phyloP scores from a whole-genome alignment of 2,329 filamentous ascomycete species.

The Hymenoscyphus infarciens region DNA sequence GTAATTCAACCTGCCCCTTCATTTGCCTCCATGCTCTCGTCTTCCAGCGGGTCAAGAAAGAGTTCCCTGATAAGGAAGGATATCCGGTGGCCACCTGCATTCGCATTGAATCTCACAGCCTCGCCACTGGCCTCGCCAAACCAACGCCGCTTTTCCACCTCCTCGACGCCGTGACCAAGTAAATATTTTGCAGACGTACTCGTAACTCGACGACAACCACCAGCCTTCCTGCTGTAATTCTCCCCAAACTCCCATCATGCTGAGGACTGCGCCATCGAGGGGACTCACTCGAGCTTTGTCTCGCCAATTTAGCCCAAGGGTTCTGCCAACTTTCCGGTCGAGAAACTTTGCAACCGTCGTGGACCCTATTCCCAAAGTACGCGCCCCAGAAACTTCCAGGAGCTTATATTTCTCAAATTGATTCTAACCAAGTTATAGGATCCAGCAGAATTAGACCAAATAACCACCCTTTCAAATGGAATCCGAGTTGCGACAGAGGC shows the following conservation, averaged over 20 bases:
- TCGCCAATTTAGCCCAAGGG: conserved; percentile 16
- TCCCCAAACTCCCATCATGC: conserved; percentile 26
- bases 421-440: conserved; percentile 51
- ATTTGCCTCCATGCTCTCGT: too few species aligned
- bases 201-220: not conserved
- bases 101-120: not conserved
- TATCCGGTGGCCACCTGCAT: not conserved
- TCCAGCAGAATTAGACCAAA: conserved; percentile 78
- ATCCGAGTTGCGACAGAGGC: conserved; percentile 93
- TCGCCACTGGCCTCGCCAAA: not conserved
- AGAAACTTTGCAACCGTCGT: conserved; percentile 34
- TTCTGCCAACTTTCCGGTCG: conserved; percentile 28
- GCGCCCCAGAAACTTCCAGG: not conserved
- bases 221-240: too few species aligned
- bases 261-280: conserved; percentile 30
- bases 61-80: not conserved
- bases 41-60: too few species aligned
- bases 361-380: conserved; percentile 36
- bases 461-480: conserved; percentile 88
- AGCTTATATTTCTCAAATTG: not conserved
- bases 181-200: conserved; percentile 1
- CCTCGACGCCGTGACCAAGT: not conserved
- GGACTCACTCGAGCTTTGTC: conserved; percentile 24
- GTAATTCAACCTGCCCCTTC: not conserved
- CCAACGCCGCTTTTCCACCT: not conserved